phyloP scores from a whole-genome alignment of 2,329 filamentous ascomycete species.

The Alternaria infectoria region DNA sequence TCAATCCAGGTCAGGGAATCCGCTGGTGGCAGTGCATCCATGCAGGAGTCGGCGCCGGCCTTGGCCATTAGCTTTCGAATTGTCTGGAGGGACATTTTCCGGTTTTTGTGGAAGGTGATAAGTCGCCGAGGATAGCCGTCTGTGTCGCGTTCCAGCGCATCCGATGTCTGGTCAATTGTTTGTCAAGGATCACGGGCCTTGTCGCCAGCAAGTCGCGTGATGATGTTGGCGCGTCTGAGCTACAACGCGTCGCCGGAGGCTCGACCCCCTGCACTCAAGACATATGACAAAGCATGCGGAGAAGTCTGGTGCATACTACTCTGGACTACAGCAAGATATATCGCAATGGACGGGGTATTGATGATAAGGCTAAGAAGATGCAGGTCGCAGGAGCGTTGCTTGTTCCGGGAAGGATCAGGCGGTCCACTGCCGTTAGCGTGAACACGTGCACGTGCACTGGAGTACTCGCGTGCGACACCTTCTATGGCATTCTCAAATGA shows the following conservation, averaged over 20 bases:
- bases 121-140: neutral
- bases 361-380: neutral
- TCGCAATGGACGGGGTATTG: neutral
- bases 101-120: neutral
- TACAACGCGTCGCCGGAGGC: neutral
- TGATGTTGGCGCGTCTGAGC: conserved; percentile 1
- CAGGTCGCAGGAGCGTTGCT: conserved; percentile 1
- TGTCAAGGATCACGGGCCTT: neutral
- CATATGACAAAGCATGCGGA: neutral
- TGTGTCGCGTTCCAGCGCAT: neutral
- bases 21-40: conserved; percentile 8
- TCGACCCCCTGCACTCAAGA: neutral
- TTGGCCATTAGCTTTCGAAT: conserved; percentile 8
- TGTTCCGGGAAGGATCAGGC: neutral
- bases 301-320: neutral
- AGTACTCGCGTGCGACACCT: neutral
- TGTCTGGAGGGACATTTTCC: conserved; percentile 6
- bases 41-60: neutral
- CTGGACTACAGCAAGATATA: neutral
- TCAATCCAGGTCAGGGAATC: conserved; percentile 10
- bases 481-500: neutral
- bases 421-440: neutral
- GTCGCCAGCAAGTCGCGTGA: neutral
- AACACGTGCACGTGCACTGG: conserved; percentile 13
- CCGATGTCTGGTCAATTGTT: neutral